Evolutionary conservation across 306 rosid genomes (phyloP).

Genomic region (Vigna angularis): DNA sequence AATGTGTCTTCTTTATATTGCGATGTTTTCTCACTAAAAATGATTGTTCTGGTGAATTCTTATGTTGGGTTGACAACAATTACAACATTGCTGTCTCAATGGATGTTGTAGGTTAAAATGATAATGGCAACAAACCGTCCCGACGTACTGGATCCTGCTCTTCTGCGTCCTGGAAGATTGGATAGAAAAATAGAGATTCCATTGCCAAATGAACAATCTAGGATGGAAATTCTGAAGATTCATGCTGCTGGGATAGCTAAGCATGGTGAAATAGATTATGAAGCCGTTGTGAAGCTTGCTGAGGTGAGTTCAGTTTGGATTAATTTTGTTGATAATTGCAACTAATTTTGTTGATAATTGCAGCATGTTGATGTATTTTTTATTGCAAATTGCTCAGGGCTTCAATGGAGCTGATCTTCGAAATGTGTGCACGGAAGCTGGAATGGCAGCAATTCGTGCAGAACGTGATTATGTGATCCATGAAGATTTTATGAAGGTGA

Average conservation of each 20-base stretch:
- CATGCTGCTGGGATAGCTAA: conserved; percentile 98
- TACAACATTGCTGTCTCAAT: conserved; percentile 7
- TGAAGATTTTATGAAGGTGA: conserved; percentile 97
- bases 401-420: conserved; percentile 97
- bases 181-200: conserved; percentile 98
- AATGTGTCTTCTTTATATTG: conserved; percentile 1
- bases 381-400: conserved; percentile 60
- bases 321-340: conserved; percentile 6
- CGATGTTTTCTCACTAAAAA: conserved; percentile 6
- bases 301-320: conserved; percentile 63
- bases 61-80: no score
- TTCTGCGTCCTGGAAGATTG: conserved; percentile 93
- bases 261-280: conserved; percentile 97
- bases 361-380: conserved; percentile 28
- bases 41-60: not conserved
- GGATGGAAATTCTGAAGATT: conserved; percentile 95
- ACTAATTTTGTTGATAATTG: conserved; percentile 8
- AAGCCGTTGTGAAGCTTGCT: conserved; percentile 97
- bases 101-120: conserved; percentile 79
- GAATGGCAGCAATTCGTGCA: conserved; percentile 97
- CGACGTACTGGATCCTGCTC: conserved; percentile 96
- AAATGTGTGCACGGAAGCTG: conserved; percentile 98
- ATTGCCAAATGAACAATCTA: conserved; percentile 93
- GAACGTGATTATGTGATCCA: conserved; percentile 97
- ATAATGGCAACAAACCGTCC: conserved; percentile 98